These are phyloP conservation scores for Phytophthora uliginosa DNA, from an alignment of 352 stramenopile genomes.

Conservation along the genomic window DNA sequence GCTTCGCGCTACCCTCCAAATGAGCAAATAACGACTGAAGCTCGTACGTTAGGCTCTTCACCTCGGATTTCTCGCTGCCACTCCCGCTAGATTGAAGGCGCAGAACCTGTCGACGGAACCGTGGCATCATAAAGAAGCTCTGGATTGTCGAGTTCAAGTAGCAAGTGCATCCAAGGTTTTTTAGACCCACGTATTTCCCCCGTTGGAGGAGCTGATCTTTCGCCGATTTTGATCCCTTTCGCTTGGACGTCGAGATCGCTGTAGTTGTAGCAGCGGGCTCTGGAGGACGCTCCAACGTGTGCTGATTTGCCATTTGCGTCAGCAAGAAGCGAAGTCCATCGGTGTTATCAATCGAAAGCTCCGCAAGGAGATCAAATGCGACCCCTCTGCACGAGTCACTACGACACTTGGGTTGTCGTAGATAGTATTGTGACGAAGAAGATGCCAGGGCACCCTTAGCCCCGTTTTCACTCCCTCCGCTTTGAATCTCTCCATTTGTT, in stretches of 20 bases:
- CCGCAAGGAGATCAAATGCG: slow-evolving; percentile 82
- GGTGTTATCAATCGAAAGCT: slow-evolving; percentile 74
- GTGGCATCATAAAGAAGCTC: slow-evolving; percentile 96
- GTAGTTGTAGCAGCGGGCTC: slow-evolving; percentile 36
- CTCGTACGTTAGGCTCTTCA: slow-evolving; percentile 77
- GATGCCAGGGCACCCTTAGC: slow-evolving; percentile 24
- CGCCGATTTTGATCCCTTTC: slow-evolving; percentile 54
- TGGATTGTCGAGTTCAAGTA: slow-evolving; percentile 97
- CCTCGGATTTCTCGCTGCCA: slow-evolving; percentile 23
- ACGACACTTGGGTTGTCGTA: slow-evolving; percentile 87
- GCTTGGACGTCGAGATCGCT: slow-evolving; percentile 51
- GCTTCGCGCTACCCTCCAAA: slow-evolving; percentile 86
- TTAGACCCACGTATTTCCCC: slow-evolving; percentile 92
- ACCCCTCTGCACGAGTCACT: slow-evolving; percentile 77
- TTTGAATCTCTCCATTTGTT: slow-evolving; percentile 27
- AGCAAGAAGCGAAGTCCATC: slow-evolving; percentile 75
- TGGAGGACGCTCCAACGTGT: slow-evolving; percentile 70
- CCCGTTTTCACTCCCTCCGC: slow-evolving; percentile 18
- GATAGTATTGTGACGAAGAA: slow-evolving; percentile 74
- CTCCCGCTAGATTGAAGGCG: slow-evolving; percentile 47
- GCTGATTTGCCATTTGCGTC: slow-evolving; percentile 74
- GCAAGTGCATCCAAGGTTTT: slow-evolving; percentile 97
- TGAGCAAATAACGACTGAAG: slow-evolving; percentile 94
- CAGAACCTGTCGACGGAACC: slow-evolving; percentile 91
- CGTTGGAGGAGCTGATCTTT: slow-evolving; percentile 65